phyloP scores from a whole-genome alignment of 2,329 filamentous ascomycete species.

The Colletotrichum karsti region DNA sequence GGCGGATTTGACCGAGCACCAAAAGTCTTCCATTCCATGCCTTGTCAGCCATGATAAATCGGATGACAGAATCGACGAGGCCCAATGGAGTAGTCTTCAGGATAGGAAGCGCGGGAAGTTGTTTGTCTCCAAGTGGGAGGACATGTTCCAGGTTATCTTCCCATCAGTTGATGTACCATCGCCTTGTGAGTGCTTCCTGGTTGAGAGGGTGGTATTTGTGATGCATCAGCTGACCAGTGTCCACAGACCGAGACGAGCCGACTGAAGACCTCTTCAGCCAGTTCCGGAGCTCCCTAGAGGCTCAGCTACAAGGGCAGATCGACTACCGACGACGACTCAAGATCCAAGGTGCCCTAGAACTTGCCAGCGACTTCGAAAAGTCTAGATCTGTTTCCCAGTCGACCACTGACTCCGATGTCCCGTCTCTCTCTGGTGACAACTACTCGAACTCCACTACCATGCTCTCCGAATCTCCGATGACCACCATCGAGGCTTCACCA shows the following conservation, averaged over 20 bases:
- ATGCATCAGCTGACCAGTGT: not conserved
- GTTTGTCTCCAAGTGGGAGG: not conserved
- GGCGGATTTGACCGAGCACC: not conserved
- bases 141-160: not conserved
- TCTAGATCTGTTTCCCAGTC: not conserved
- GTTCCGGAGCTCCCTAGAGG: not conserved
- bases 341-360: not conserved
- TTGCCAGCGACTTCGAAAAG: not conserved
- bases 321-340: not conserved
- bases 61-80: not conserved
- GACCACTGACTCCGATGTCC: not conserved
- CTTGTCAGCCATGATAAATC: not conserved
- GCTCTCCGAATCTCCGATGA: not conserved
- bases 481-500: not conserved
- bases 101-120: not conserved
- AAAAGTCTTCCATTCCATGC: not conserved
- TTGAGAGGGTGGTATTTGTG: rapidly evolving
- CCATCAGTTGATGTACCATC: not conserved
- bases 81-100: not conserved
- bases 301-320: no score
- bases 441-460: not conserved
- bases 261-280: not conserved
- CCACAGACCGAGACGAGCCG: not conserved
- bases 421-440: not conserved
- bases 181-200: not conserved